phyloP scores from a whole-genome alignment of 371 early-diverging fungal species.

The Mortierella sp. region DNA sequence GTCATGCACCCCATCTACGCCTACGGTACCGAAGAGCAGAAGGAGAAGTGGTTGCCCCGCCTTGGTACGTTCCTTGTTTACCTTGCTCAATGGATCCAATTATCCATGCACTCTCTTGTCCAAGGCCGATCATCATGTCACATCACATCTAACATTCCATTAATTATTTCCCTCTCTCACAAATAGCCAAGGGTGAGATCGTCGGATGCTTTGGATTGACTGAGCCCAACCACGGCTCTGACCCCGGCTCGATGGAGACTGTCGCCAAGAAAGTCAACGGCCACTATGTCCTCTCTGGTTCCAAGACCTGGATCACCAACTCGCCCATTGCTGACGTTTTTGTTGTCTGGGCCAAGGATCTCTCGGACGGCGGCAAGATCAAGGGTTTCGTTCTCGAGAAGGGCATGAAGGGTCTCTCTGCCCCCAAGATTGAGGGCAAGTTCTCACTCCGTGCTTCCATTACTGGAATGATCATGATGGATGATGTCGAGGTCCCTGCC shows the following conservation, averaged over 20 bases:
- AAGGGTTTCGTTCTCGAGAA: constrained; percentile 96
- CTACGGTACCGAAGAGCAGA: constrained; percentile 93
- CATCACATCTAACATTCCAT: background rate
- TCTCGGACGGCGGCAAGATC: constrained; percentile 86
- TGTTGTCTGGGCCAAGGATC: constrained; percentile 97
- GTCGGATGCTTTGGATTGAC: constrained; percentile 97
- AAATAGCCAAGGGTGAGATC: constrained; percentile 86
- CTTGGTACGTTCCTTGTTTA: constrained; percentile 69
- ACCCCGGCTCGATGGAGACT: constrained; percentile 96
- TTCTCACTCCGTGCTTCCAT: constrained; percentile 94
- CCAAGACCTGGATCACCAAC: constrained; percentile 99
- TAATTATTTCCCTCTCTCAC: background rate
- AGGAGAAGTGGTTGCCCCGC: constrained; percentile 92
- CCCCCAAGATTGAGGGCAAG: constrained; percentile 96
- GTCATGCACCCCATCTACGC: constrained; percentile 98
- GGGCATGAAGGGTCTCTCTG: constrained; percentile 88
- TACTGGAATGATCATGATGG: constrained; percentile 99
- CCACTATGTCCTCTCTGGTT: constrained; percentile 87
- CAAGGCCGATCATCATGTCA: background rate
- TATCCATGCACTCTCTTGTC: constrained; percentile 12
- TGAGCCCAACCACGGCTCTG: constrained; percentile 98
- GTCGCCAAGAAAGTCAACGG: constrained; percentile 83
- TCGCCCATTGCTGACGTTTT: constrained; percentile 98
- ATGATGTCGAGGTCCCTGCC: constrained; percentile 92
- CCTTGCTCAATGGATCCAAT: background rate